Evolutionary conservation across 2,329 filamentous ascomycete species (phyloP).

Genomic region (Hypoxylon sp.): DNA sequence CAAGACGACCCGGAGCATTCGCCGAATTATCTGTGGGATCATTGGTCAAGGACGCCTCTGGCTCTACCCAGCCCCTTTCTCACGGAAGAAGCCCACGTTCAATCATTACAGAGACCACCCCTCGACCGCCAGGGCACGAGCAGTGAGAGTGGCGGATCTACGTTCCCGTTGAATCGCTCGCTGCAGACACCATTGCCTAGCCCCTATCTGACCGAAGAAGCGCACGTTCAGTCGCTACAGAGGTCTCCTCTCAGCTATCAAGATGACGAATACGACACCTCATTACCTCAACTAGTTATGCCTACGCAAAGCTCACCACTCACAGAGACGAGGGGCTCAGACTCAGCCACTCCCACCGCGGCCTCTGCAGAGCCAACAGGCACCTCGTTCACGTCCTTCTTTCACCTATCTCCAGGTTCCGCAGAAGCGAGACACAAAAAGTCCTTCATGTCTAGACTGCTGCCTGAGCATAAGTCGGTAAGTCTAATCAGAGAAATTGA

Average conservation of each 20-base stretch:
- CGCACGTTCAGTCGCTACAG: slow-evolving; percentile 59
- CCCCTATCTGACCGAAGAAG: slow-evolving; percentile 58
- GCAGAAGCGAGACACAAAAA: slow-evolving; percentile 21
- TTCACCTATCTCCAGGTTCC: neutral
- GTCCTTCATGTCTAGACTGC: slow-evolving; percentile 30
- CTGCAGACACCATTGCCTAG: slow-evolving; percentile 45
- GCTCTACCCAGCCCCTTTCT: slow-evolving; percentile 34
- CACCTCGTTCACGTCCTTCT: slow-evolving; percentile 5
- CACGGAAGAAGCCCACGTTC: slow-evolving; percentile 38
- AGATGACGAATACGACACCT: slow-evolving; percentile 20
- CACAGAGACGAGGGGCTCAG: slow-evolving; percentile 9
- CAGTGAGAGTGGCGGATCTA: slow-evolving; percentile 29
- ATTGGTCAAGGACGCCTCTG: slow-evolving; percentile 3
- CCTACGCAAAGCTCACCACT: slow-evolving; percentile 17
- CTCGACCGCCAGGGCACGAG: slow-evolving; percentile 33
- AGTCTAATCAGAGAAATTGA: slow-evolving; percentile 3
- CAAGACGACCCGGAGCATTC: slow-evolving; percentile 31
- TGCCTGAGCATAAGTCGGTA: slow-evolving; percentile 25
- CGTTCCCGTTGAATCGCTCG: slow-evolving; percentile 35
- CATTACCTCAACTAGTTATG: neutral
- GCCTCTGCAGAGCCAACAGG: neutral
- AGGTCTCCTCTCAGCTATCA: slow-evolving; percentile 31
- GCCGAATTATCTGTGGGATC: slow-evolving; percentile 9
- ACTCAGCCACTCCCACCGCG: slow-evolving; percentile 10
- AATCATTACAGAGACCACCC: slow-evolving; percentile 35